phyloP scores from a whole-genome alignment of 1,284 basidiomycete genomes.

The Melampsora occidentalis region DNA sequence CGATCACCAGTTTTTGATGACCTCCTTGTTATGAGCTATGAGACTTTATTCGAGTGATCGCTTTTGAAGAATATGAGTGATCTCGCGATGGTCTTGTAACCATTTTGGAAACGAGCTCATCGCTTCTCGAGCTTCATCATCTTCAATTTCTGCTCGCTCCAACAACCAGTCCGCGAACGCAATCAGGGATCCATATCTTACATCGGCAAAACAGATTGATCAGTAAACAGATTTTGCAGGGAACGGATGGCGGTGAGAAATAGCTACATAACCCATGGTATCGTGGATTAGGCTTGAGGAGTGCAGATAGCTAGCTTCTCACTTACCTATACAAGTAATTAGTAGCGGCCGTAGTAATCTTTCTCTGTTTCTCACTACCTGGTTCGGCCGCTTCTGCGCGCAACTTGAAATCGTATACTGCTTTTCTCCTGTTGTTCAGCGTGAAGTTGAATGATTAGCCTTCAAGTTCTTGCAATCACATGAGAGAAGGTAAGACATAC shows the following conservation, averaged over 20 bases:
- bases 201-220: conserved; percentile 55
- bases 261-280: conserved; percentile 44
- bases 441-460: too few relatives aligned
- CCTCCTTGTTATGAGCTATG: not conserved
- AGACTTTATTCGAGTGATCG: conserved; percentile 30
- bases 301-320: conserved; percentile 45
- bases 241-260: not conserved
- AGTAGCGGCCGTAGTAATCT: conserved; percentile 66
- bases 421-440: conserved; percentile 9
- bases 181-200: conserved; percentile 81
- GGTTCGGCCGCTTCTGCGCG: conserved; percentile 79
- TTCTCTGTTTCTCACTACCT: conserved; percentile 70
- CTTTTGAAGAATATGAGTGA: conserved; percentile 66
- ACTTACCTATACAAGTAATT: conserved; percentile 75
- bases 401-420: conserved; percentile 67
- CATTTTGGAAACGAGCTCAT: conserved; percentile 68
- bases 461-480: not conserved
- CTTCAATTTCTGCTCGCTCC: conserved; percentile 59
- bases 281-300: conserved; percentile 43
- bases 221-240: not conserved
- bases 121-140: conserved; percentile 56
- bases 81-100: conserved; percentile 78
- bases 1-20: not conserved
- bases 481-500: conserved; percentile 11
- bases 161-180: conserved; percentile 94